phyloP scores from a whole-genome alignment of 306 rosid species.

The Trichosanthes cucumerina region DNA sequence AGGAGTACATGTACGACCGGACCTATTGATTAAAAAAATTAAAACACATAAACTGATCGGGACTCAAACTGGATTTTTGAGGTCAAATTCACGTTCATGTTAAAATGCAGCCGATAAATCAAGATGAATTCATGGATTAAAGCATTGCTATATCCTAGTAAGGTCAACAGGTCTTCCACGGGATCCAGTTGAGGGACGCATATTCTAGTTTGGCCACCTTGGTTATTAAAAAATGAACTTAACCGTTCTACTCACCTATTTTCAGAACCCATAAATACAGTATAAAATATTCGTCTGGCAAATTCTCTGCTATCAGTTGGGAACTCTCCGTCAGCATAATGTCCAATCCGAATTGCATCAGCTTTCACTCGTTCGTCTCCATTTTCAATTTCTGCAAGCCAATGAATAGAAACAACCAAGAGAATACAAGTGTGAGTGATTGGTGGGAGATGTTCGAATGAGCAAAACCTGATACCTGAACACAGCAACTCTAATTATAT shows the following conservation, averaged over 20 bases:
- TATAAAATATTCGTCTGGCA: conserved; percentile 75
- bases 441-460: not conserved
- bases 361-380: conserved; percentile 91
- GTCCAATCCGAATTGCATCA: conserved; percentile 84
- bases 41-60: not conserved
- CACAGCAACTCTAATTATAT: not conserved
- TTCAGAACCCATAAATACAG: conserved; percentile 93
- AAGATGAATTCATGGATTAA: not conserved
- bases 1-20: not conserved
- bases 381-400: conserved; percentile 60
- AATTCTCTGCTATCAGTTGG: conserved; percentile 90
- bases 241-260: conserved; percentile 46
- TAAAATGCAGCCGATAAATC: not conserved
- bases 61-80: not conserved
- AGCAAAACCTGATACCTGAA: not conserved
- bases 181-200: not conserved
- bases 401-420: conserved; percentile 12
- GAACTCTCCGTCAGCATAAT: conserved; percentile 68
- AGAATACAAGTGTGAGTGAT: not conserved
- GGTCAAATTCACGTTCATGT: not conserved
- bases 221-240: not conserved
- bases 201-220: not conserved
- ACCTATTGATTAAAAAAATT: not conserved
- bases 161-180: not conserved
- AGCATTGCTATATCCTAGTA: not conserved